Evolutionary conservation across 2,329 filamentous ascomycete species (phyloP).

Genomic region (Colletotrichum sp.): DNA sequence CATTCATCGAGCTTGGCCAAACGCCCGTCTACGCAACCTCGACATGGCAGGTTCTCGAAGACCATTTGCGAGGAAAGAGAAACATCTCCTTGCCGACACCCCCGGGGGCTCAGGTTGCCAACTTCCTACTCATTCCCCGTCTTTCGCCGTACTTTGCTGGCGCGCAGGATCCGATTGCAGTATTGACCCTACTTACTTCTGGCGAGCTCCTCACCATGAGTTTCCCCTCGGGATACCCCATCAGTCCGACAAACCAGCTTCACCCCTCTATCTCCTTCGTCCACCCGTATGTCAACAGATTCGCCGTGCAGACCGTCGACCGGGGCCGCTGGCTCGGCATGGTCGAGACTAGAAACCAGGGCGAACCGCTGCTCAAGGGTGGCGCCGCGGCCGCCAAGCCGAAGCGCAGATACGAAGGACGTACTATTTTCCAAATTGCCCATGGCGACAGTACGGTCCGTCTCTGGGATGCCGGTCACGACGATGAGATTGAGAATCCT

Average conservation of each 20-base stretch:
- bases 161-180: conserved; percentile 87
- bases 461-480: conserved; percentile 91
- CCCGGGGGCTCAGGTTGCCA: conserved; percentile 74
- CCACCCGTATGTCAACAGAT: conserved; percentile 83
- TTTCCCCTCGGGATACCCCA: conserved; percentile 90
- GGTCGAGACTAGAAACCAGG: conserved; percentile 81
- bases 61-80: conserved; percentile 80
- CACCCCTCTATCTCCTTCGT: conserved; percentile 88
- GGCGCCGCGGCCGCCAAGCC: conserved; percentile 75
- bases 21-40: conserved; percentile 93
- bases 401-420: conserved; percentile 78
- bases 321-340: conserved; percentile 88
- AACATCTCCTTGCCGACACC: conserved; percentile 77
- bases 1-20: conserved; percentile 85
- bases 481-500: conserved; percentile 91
- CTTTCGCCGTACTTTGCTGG: conserved; percentile 85
- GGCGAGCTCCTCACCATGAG: conserved; percentile 90
- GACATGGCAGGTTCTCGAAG: conserved; percentile 81
- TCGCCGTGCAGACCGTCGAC: conserved; percentile 75
- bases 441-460: conserved; percentile 93
- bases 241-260: conserved; percentile 90
- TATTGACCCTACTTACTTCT: conserved; percentile 80
- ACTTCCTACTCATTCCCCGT: conserved; percentile 85
- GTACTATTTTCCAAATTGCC: conserved; percentile 84
- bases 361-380: conserved; percentile 79